Evolutionary conservation across 495 filamentous ascomycete genomes (phyloP).

Genomic region (Daldinia caldariorum): DNA sequence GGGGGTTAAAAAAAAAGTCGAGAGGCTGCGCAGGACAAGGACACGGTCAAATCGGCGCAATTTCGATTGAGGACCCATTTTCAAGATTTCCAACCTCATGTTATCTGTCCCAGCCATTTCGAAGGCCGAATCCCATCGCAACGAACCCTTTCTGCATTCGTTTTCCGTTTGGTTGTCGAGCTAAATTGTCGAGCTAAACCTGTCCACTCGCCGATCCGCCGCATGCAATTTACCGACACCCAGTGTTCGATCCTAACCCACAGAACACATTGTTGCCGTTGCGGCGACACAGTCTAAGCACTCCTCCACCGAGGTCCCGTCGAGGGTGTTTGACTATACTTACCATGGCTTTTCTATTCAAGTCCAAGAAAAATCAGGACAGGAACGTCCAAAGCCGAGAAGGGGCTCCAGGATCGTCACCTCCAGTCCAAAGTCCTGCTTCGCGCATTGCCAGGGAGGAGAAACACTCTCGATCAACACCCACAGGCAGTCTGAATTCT

Average conservation of each 20-base stretch:
- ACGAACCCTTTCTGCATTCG: constrained; percentile 25
- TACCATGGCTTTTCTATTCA: constrained; percentile 78
- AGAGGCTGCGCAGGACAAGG: constrained; percentile 40
- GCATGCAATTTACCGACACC: constrained; percentile 16
- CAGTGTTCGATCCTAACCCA: constrained; percentile 13
- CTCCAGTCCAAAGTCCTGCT: constrained; percentile 50
- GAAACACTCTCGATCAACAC: constrained; percentile 61
- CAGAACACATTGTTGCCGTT: constrained; percentile 22
- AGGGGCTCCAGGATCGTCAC: constrained; percentile 51
- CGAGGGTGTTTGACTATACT: constrained; percentile 36
- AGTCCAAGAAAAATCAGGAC: constrained; percentile 72
- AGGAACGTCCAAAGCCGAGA: constrained; percentile 58
- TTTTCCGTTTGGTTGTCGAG: constrained; percentile 14
- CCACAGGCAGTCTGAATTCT: constrained; percentile 65
- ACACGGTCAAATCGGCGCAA: constrained; percentile 36
- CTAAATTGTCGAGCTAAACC: constrained; percentile 15
- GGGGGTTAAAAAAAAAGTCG: constrained; percentile 34
- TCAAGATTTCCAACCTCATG: constrained; percentile 43
- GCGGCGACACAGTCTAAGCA: constrained; percentile 29
- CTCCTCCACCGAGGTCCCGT: constrained; percentile 36
- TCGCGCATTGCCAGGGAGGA: constrained; percentile 58
- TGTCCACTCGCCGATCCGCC: constrained; percentile 10
- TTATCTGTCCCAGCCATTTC: constrained; percentile 40
- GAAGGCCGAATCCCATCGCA: constrained; percentile 22
- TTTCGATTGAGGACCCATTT: constrained; percentile 39